Base-by-base conservation (phyloP, 1,139 yeast genomes). In the Geotrichum histeridarum region DNA sequence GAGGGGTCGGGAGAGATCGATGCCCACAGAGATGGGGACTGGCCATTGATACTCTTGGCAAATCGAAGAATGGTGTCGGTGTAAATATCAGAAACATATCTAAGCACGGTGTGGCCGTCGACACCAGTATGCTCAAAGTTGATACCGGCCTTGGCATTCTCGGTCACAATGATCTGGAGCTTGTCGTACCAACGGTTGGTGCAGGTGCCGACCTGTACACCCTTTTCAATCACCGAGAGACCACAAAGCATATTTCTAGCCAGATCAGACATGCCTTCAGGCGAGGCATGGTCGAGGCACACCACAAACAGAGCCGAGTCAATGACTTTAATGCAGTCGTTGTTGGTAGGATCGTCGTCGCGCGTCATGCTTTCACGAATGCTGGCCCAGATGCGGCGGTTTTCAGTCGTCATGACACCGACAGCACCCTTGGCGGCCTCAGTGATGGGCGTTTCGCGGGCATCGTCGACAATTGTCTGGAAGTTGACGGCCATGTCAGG, bases 81-180 rank as follows among this genome's bases (percentile, higher is more conserved):
- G 67, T 89, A 90, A 54, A 90, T 86, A 69, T 90, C 96, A 44
- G 90, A 82, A n/a, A 89, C 96, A 73, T 86, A 86, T 60, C 96
- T 73, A 62, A 90, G 74, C 7, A 90, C 96, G 0, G 97, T 90
- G 68, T 90, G 96, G 54, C 97, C 96, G 72, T 90, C 97, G 38
- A 90, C 95, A 64, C 96, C 96, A 0, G 96, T 90, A 67, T 90
- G 96, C 67, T 90, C 97, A 67, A 90, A 90, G 70, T 90, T 90
- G 63, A 90, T 84, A 42, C 97, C 97, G 1, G 95, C 96, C 69
- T 87, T 87, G 41, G 95, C 96, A 68, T 89, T 88, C 67, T 83
- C 82, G n/a, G 96, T 88, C 53, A 90, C 82, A 55, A 90, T 90
- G 61, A 90, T 78, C 70, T 90, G 97, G 60, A 90, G 73, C 72